Base-by-base conservation (phyloP, 768 basidiomycete genomes). In the Dioszegia crocea region DNA sequence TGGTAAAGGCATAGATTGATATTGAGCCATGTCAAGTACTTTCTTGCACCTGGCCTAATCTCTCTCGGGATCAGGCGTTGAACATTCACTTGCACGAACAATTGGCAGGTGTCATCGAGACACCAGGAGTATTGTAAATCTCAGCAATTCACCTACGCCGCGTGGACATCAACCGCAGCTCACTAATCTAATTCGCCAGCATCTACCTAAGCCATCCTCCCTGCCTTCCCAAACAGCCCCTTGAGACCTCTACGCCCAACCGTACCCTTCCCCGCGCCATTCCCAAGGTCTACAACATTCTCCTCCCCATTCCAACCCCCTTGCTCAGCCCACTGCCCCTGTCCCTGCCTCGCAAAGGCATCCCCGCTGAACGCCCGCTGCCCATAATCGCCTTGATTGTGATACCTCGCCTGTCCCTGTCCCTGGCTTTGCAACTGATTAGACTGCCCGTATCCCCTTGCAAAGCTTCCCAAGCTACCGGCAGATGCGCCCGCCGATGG, bases 171-270 rank as follows among this genome's bases (percentile, higher is more conserved):
- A 33, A 6, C 33, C 14, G 33, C 33, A 14, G 14, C 6, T 6
- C 33, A 6, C 33, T 33, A 33, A 33, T 33, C 33, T 33, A 33
- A 6, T 14, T 33, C 33, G 33, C 40, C n/a, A 21, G 21, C 40
- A 5, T 9, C 16, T 43, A 17, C 36, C 46, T 40, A 65, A 29
- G 57, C 64, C 48, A 66, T 43, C 33, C 65, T 48, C 9, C 68
- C 68, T 23, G 64, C 60, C 55, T 66, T 69, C 26, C 65, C 65
- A 44, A 70, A 70, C 46, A 67, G 52, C 33, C 61, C 63, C 59
- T 65, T 70, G 40, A 70, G 56, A 19, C 69, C 69, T 29, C 57
- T 62, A 30, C 59, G 64, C 9, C 45, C 52, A 36, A 10, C 48
- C 31, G 41, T 47, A 5, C 43, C 55, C 23, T 58, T 55, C 23